Conservation (phyloP, 805 yeast species). For the Yarrowia phangngaensis region DNA sequence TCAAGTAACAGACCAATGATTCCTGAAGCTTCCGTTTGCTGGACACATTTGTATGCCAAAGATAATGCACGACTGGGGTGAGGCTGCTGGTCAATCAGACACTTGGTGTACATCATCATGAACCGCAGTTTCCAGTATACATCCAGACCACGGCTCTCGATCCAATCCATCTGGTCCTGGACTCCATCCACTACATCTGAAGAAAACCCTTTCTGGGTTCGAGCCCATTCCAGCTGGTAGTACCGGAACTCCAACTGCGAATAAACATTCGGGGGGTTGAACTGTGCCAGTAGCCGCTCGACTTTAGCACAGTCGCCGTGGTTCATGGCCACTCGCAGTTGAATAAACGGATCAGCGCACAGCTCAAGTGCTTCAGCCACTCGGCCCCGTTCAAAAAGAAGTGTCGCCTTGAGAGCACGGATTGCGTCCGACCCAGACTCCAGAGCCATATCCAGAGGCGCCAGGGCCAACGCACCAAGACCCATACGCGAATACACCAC, state of each 20-base stretch:
- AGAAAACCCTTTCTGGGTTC: slow-evolving; percentile 15
- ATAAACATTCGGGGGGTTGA: slow-evolving; percentile 6
- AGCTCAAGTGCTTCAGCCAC: slow-evolving; percentile 9
- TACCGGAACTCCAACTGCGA: slow-evolving; percentile 11
- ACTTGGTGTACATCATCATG: slow-evolving; percentile 1
- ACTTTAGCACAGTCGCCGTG: slow-evolving; percentile 5
- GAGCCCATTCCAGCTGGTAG: slow-evolving; percentile 10
- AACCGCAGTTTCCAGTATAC: slow-evolving; percentile 38
- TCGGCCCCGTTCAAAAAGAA: slow-evolving; percentile 3
- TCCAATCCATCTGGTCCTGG: slow-evolving; percentile 18
- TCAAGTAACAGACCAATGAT: slow-evolving; percentile 47
- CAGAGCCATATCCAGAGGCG: slow-evolving; percentile 19
- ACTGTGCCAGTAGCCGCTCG: slow-evolving; percentile 3
- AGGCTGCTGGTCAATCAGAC: slow-evolving; percentile 8
- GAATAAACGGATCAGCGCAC: slow-evolving; percentile 2
- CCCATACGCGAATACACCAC: slow-evolving; percentile 17
- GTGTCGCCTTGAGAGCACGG: slow-evolving; percentile 5
- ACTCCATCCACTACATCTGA: slow-evolving; percentile 4
- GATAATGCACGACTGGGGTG: slow-evolving; percentile 52
- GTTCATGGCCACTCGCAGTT: slow-evolving; percentile 11
- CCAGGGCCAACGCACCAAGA: slow-evolving; percentile 10
- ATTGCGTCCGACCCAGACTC: slow-evolving; percentile 19
- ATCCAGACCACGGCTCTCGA: slow-evolving; percentile 40
- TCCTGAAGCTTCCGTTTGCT: slow-evolving; percentile 48
- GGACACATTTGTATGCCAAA: slow-evolving; percentile 48